Conservation (phyloP, 345 rosid genomes). For the Jatropha curcas region DNA sequence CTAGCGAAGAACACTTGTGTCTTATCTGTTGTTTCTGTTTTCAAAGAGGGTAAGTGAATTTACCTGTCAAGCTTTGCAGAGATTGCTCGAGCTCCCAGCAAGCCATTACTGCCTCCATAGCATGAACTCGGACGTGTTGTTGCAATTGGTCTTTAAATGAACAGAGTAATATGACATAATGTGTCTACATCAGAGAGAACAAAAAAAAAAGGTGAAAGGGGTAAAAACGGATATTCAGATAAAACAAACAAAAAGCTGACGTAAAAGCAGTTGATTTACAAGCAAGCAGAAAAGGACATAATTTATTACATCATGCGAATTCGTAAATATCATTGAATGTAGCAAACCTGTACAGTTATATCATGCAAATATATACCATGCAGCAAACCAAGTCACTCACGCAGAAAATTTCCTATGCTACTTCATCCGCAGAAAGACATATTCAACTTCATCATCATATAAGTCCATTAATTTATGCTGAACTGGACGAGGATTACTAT, state of each 20-base stretch:
- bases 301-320: not conserved
- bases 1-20: not conserved
- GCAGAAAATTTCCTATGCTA: not conserved
- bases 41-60: not conserved
- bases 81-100: conserved; percentile 85
- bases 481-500: not conserved
- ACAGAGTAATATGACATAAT: conserved; percentile 70
- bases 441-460: conserved; percentile 6
- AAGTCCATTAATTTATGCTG: not conserved
- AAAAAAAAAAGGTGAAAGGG: conserved; percentile 8
- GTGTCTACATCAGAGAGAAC: conserved; percentile 51
- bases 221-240: conserved; percentile 5
- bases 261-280: conserved; percentile 1
- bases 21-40: not conserved
- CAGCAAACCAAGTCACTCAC: not conserved
- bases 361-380: not conserved
- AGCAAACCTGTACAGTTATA: not conserved
- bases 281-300: not conserved
- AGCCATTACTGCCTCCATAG: conserved; percentile 90
- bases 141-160: conserved; percentile 82
- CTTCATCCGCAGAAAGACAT: not conserved
- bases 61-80: conserved; percentile 71
- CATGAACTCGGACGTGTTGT: conserved; percentile 85
- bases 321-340: not conserved
- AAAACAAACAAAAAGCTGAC: conserved; percentile 2